phyloP scores from a whole-genome alignment of 352 stramenopile species.

The Globisporangium splendens region DNA sequence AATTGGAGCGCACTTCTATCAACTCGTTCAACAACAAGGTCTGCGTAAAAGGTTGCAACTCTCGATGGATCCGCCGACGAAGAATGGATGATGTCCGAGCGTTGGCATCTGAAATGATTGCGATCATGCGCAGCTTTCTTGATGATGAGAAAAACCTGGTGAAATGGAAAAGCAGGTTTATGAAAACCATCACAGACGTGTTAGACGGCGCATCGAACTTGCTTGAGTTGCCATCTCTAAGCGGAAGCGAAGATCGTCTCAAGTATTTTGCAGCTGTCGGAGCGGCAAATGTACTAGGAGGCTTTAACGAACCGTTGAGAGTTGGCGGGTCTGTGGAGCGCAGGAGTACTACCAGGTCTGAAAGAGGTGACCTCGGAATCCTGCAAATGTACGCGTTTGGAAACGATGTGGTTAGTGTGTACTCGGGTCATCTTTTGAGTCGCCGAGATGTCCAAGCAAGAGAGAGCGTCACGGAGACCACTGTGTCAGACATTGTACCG shows the following conservation, averaged over 20 bases:
- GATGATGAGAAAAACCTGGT: constrained; percentile 13
- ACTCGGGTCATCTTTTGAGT: background rate
- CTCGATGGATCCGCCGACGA: background rate
- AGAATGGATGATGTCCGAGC: constrained; percentile 22
- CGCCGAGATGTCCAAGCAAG: background rate
- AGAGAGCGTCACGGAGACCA: constrained; percentile 6
- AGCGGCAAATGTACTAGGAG: constrained; percentile 39
- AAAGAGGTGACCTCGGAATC: constrained; percentile 10
- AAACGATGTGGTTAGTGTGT: constrained; percentile 25
- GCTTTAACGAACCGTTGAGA: constrained; percentile 38
- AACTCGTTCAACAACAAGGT: constrained; percentile 41
- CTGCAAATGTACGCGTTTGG: constrained; percentile 35
- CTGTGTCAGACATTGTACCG: constrained; percentile 20
- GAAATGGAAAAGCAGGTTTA: constrained; percentile 24
- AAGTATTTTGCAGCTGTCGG: constrained; percentile 39
- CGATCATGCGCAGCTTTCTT: constrained; percentile 24
- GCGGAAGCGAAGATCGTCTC: constrained; percentile 7
- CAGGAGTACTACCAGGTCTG: constrained; percentile 7
- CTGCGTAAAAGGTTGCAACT: constrained; percentile 7
- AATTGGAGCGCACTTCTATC: constrained; percentile 30
- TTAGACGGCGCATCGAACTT: constrained; percentile 11
- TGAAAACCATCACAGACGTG: constrained; percentile 22
- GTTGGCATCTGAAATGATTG: constrained; percentile 39
- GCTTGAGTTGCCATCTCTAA: constrained; percentile 11
- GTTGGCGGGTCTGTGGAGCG: constrained; percentile 31